Evolutionary conservation across 2,329 filamentous ascomycete species (phyloP).

Genomic region (Dactylellina sp.): DNA sequence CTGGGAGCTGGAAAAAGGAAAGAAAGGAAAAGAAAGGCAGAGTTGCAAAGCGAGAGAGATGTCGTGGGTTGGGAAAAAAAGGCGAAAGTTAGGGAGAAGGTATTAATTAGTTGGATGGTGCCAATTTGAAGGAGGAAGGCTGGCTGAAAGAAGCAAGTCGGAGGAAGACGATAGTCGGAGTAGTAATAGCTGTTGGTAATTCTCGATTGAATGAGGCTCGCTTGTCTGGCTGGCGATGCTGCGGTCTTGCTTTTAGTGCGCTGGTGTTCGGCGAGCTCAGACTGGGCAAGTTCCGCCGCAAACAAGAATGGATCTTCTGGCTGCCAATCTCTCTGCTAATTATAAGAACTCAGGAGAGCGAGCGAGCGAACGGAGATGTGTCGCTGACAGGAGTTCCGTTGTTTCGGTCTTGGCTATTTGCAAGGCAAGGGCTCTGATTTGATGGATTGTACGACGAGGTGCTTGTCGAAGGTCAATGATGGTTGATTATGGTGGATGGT

Average conservation of each 20-base stretch:
- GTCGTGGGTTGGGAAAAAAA: background rate
- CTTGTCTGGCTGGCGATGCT: slow-evolving; percentile 21
- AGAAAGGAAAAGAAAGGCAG: slow-evolving; percentile 19
- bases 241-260: background rate
- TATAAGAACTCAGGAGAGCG: too few relatives aligned
- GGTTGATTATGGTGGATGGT: too few relatives aligned
- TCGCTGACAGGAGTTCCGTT: too few relatives aligned
- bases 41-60: background rate
- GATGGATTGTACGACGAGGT: too few relatives aligned
- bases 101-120: background rate
- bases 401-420: too few relatives aligned
- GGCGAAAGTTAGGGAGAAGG: slow-evolving; percentile 2
- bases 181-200: slow-evolving; percentile 5
- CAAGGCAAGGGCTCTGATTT: too few relatives aligned
- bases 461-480: too few relatives aligned
- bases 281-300: slow-evolving; percentile 22
- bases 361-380: too few relatives aligned
- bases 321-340: slow-evolving; percentile 2
- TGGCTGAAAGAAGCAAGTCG: slow-evolving; percentile 49
- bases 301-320: background rate
- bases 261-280: slow-evolving; percentile 50
- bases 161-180: slow-evolving; percentile 11
- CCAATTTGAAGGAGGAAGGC: background rate
- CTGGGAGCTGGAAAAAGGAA: slow-evolving; percentile 21
- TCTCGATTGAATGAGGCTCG: slow-evolving; percentile 24